A percentile compares a stretch with the other conserved stretches of the same genome.
phyloP scores from a whole-genome alignment of 2,329 filamentous ascomycete genomes.

The Chalaropsis thielavioides region DNA sequence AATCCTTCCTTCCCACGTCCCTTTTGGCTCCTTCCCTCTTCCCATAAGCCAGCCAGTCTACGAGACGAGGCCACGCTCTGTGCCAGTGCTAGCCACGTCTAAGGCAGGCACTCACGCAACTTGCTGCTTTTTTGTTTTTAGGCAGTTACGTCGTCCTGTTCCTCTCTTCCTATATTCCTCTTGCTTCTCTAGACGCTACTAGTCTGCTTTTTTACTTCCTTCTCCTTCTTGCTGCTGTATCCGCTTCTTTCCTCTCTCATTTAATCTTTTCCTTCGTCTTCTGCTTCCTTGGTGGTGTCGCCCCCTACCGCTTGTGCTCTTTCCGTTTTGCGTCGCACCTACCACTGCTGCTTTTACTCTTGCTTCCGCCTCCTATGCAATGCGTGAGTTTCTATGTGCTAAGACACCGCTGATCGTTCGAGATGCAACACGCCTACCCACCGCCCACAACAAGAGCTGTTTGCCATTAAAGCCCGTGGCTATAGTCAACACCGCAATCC shows the following conservation, averaged over 20 bases:
- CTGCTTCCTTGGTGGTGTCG: neutral
- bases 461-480: neutral
- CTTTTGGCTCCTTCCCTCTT: neutral
- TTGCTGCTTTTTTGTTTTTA: neutral
- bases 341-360: neutral
- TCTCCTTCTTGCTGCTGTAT: neutral
- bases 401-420: neutral
- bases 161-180: neutral
- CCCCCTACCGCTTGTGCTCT: neutral
- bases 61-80: too few species aligned
- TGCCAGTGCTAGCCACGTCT: too few species aligned
- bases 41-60: neutral
- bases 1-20: conserved; percentile 2
- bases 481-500: neutral
- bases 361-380: too few species aligned
- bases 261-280: neutral
- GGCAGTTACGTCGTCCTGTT: neutral
- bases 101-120: neutral
- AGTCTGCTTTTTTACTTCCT: neutral
- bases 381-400: neutral
- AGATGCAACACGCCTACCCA: neutral
- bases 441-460: neutral
- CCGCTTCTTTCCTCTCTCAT: neutral
- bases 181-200: neutral
- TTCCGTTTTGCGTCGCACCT: neutral